Base-by-base conservation (phyloP, 108 stramenopile species). In the Craspedostauros australis region DNA sequence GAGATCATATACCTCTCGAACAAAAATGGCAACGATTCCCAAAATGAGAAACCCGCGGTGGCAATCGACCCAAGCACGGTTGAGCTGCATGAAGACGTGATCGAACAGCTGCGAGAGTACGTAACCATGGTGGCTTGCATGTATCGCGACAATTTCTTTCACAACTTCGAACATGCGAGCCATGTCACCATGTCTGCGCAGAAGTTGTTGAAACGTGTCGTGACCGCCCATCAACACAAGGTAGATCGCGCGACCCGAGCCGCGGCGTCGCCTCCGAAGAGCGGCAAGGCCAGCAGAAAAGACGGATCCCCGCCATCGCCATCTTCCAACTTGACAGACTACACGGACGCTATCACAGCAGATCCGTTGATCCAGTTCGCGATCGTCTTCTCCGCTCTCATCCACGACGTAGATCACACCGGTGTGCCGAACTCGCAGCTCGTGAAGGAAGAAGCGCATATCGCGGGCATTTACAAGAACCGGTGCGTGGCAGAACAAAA, bases 331-430 rank as follows among this genome's bases (percentile, higher is more conserved):
- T n/a, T n/a, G n/a, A n/a, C n/a, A n/a, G 27, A 47, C 22, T 47
- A 49, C 9, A 73, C 55, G 9, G 67, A 57, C 53, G 72, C 62
- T 8, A 57, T 73, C 20, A 44, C 53, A 30, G 52, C 57, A 21
- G 72, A 73, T 34, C 72, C 72, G 1, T 31, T 73, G 46, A 62
- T 66, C 9, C 72, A 68, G 28, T 58, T 73, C 27, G 66, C 66
- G 11, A 36, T 73, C 4, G 62, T 73, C 15, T 73, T 73, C 40
- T 60, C 72, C 21, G 46, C 72, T 0, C 50, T 73, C 21, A 56
- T 73, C 7, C 60, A 57, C 33, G 61, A 68, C 38, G 46, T 62
- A 18, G 72, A 73, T 37, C 72, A 73, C 26, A 36, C 47, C 39
- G 72, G 72, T 18, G 65, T 73, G 3, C 62, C 72, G 24, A 63